phyloP scores from a whole-genome alignment of 2,329 filamentous ascomycete species.

The Ambrosiella xylebori region DNA sequence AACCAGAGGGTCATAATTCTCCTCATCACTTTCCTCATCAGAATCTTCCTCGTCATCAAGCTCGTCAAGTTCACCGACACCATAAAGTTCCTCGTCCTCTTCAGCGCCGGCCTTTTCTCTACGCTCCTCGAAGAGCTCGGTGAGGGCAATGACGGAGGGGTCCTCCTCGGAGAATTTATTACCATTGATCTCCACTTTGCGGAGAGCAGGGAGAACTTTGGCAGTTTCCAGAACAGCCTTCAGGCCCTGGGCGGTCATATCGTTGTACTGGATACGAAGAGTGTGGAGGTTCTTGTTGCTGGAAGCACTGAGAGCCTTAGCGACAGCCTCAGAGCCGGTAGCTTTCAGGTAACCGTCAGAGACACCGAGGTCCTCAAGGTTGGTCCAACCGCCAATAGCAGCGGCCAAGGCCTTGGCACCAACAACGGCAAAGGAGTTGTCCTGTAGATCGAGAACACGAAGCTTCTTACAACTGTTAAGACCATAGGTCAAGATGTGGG shows the following conservation, averaged over 20 bases:
- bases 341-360: constrained; percentile 73
- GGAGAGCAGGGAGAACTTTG: constrained; percentile 54
- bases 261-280: constrained; percentile 81
- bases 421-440: constrained; percentile 83
- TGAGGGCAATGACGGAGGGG: constrained; percentile 47
- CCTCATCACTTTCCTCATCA: constrained; percentile 51
- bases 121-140: constrained; percentile 55
- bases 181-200: constrained; percentile 83
- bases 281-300: constrained; percentile 65
- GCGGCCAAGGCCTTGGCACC: constrained; percentile 65
- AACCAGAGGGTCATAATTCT: constrained; percentile 37
- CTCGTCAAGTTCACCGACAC: constrained; percentile 71
- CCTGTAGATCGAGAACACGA: constrained; percentile 73
- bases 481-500: constrained; percentile 60
- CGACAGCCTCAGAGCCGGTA: constrained; percentile 59
- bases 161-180: constrained; percentile 91
- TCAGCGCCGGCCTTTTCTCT: constrained; percentile 57
- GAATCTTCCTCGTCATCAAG: constrained; percentile 54
- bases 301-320: constrained; percentile 53
- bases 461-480: constrained; percentile 53
- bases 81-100: constrained; percentile 59
- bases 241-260: constrained; percentile 64
- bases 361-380: constrained; percentile 67
- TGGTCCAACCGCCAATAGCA: constrained; percentile 56
- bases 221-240: constrained; percentile 54